Evolutionary conservation across 169 alveolate genomes (phyloP).

Genomic region (Cryptosporidium baileyi): DNA sequence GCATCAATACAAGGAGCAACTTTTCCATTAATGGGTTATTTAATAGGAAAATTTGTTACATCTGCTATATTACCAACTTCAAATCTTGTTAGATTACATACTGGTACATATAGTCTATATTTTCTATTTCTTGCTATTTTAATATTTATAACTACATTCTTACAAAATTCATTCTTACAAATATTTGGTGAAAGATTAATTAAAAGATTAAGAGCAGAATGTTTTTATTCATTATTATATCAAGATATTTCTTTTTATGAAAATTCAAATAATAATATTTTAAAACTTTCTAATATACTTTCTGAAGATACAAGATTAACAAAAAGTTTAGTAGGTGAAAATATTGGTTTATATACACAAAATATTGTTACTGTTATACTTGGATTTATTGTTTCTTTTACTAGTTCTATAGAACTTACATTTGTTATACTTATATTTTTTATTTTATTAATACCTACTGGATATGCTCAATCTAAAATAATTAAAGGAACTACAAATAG

Average conservation of each 20-base stretch:
- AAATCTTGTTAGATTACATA: constrained; percentile 25
- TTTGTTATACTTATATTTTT: constrained; percentile 15
- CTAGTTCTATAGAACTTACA: constrained; percentile 39
- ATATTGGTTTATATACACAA: constrained; percentile 52
- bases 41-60: constrained; percentile 48
- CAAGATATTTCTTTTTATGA: constrained; percentile 44
- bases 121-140: constrained; percentile 15
- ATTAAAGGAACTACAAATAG: constrained; percentile 35
- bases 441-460: constrained; percentile 42
- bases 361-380: constrained; percentile 35
- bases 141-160: constrained; percentile 36
- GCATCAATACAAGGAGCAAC: constrained; percentile 57
- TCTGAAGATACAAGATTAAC: constrained; percentile 45
- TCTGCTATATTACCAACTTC: constrained; percentile 42
- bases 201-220: constrained; percentile 60
- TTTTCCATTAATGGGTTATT: constrained; percentile 49
- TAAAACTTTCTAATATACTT: constrained; percentile 41
- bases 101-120: constrained; percentile 46
- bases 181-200: constrained; percentile 50
- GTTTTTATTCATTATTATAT: constrained; percentile 25
- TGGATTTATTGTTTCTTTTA: constrained; percentile 41
- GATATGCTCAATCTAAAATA: constrained; percentile 43
- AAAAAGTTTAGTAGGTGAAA: constrained; percentile 56
- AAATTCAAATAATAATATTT: neutral
- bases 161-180: constrained; percentile 45